These are phyloP conservation scores for Pythium phragmitis DNA, from an alignment of 352 stramenopile genomes.

Conservation along the genomic window DNA sequence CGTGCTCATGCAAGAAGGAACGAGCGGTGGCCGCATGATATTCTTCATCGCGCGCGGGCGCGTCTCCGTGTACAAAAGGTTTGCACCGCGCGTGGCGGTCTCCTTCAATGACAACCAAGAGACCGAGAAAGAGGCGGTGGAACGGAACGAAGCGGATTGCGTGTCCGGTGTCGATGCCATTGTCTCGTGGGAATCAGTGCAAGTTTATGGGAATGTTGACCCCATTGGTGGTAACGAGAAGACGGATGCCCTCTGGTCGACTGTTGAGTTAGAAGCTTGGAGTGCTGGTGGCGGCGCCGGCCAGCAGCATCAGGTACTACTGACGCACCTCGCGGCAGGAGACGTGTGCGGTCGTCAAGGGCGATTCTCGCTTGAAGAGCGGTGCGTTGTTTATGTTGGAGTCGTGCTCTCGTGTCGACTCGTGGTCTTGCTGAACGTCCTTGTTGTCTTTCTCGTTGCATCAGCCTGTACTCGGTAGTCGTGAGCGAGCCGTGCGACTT, in stretches of 20 bases:
- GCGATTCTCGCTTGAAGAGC: conserved; percentile 13
- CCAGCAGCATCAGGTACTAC: conserved; percentile 13
- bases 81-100: conserved; percentile 28
- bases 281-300: background rate
- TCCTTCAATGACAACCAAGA: conserved; percentile 26
- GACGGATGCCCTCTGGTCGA: conserved; percentile 13
- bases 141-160: background rate
- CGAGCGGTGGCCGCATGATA: conserved; percentile 17
- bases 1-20: conserved; percentile 22
- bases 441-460: background rate
- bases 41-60: conserved; percentile 33
- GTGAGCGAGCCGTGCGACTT: conserved; percentile 29
- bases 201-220: conserved; percentile 2
- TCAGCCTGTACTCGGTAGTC: conserved; percentile 30
- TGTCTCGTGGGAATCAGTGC: conserved; percentile 31
- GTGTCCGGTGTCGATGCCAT: background rate
- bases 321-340: conserved; percentile 14
- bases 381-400: conserved; percentile 1
- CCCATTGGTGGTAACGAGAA: conserved; percentile 6
- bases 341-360: conserved; percentile 25
- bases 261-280: conserved; percentile 14
- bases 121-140: too few species aligned
- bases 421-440: background rate
- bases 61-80: conserved; percentile 30
- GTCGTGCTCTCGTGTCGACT: background rate